phyloP scores from a whole-genome alignment of 495 filamentous ascomycete genomes.

The Hypomontagnella submonticulosa region DNA sequence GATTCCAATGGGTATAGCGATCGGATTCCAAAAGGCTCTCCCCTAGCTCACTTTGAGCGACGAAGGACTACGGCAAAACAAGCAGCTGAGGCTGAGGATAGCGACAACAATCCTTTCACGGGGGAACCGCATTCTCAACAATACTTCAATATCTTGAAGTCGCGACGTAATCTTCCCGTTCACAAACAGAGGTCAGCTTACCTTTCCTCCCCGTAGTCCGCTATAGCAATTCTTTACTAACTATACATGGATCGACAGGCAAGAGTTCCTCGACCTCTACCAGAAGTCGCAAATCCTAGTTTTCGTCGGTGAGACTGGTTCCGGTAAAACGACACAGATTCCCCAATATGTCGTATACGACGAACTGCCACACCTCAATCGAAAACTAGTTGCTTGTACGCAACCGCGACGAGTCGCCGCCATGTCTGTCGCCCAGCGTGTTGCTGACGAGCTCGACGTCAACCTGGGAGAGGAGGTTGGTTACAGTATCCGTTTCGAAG shows the following conservation, averaged over 20 bases:
- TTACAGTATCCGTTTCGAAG: slow-evolving; percentile 99
- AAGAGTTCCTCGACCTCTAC: slow-evolving; percentile 93
- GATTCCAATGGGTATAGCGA: slow-evolving; percentile 47
- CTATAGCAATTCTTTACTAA: slow-evolving; percentile 11
- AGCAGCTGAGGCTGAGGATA: slow-evolving; percentile 80
- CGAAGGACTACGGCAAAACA: slow-evolving; percentile 83
- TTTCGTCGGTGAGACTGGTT: slow-evolving; percentile 99
- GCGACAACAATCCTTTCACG: slow-evolving; percentile 86
- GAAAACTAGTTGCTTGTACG: slow-evolving; percentile 95
- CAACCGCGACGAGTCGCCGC: slow-evolving; percentile 98
- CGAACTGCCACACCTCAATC: slow-evolving; percentile 85
- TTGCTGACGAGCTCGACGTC: slow-evolving; percentile 96
- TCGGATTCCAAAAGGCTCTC: slow-evolving; percentile 52
- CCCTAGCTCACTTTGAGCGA: slow-evolving; percentile 73
- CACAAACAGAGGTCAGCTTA: slow-evolving; percentile 79
- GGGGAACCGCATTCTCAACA: slow-evolving; percentile 75
- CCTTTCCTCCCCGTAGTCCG: neutral
- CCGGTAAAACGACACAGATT: slow-evolving; percentile 98
- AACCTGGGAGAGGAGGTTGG: slow-evolving; percentile 94
- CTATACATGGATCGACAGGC: slow-evolving; percentile 61
- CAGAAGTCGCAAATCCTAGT: slow-evolving; percentile 95
- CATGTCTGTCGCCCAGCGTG: slow-evolving; percentile 99
- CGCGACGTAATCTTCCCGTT: slow-evolving; percentile 86
- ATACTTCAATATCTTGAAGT: slow-evolving; percentile 90
- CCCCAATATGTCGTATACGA: slow-evolving; percentile 98